Conservation (phyloP, 345 rosid species). For the Geranium rotundifolium region DNA sequence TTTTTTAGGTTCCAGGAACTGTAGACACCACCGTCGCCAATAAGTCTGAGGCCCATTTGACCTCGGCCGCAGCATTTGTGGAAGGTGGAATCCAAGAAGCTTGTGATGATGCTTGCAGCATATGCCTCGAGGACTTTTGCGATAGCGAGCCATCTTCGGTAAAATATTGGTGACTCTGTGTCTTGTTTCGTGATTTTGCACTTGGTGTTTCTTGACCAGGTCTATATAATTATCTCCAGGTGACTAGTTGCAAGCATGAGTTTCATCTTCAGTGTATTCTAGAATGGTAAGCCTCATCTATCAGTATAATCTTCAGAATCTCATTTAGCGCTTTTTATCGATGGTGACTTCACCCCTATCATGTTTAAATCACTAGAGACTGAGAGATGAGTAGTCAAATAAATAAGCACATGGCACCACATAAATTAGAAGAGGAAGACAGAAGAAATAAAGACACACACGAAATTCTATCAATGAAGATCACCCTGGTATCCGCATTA, state of each 20-base stretch:
- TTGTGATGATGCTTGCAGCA: conserved; percentile 97
- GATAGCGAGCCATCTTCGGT: conserved; percentile 88
- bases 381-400: no score
- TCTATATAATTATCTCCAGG: conserved; percentile 25
- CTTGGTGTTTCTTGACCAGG: not conserved
- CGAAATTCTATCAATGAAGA: no score
- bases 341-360: no score
- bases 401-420: no score
- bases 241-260: conserved; percentile 93
- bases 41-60: conserved; percentile 54
- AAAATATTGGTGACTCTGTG: conserved; percentile 2
- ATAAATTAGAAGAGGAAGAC: no score
- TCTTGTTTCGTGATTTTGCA: not conserved
- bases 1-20: not conserved
- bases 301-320: no score
- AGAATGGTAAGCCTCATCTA: conserved; percentile 50
- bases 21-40: conserved; percentile 22
- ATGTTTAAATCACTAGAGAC: no score
- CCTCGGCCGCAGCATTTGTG: conserved; percentile 91
- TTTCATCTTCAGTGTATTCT: conserved; percentile 96
- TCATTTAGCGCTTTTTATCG: no score
- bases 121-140: conserved; percentile 77
- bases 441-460: no score
- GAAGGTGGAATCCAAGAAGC: conserved; percentile 96
- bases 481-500: no score